Percentiles rank a stretch among this genome's conserved stretches.
phyloP scores from a whole-genome alignment of 2,329 filamentous ascomycete genomes.

The Aureobasidium sp. region DNA sequence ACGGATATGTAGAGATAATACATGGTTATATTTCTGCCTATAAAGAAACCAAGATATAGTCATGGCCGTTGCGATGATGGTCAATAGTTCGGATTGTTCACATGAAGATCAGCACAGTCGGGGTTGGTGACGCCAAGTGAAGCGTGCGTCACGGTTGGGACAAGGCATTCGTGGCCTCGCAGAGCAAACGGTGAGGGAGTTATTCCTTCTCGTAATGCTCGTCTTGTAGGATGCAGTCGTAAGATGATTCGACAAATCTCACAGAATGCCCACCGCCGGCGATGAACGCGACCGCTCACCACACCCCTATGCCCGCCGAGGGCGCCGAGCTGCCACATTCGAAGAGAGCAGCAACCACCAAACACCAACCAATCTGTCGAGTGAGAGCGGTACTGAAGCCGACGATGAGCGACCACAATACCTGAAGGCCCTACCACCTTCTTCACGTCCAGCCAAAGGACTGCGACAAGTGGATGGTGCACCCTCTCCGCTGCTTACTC shows the following conservation, averaged over 20 bases:
- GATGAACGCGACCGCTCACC: constrained; percentile 12
- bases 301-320: constrained; percentile 13
- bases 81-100: neutral
- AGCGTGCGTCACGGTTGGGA: neutral
- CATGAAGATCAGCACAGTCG: neutral
- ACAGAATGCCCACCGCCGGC: constrained; percentile 5
- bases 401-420: constrained; percentile 74
- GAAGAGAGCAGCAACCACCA: constrained; percentile 13
- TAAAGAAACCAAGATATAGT: too few relatives aligned
- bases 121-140: neutral
- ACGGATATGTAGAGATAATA: neutral
- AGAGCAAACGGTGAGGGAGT: too few relatives aligned
- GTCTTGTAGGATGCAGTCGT: neutral
- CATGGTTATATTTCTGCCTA: neutral
- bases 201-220: neutral
- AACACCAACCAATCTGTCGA: constrained; percentile 47
- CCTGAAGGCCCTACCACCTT: constrained; percentile 74
- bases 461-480: constrained; percentile 47
- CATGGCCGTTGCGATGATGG: neutral
- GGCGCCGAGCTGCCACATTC: neutral
- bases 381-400: constrained; percentile 89
- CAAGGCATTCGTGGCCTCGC: neutral
- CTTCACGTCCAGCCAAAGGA: constrained; percentile 65
- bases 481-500: constrained; percentile 35
- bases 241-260: neutral